These are phyloP conservation scores for Pyricularia pennisetigena DNA, from an alignment of 2,329 filamentous ascomycete species.

Conservation along the genomic window DNA sequence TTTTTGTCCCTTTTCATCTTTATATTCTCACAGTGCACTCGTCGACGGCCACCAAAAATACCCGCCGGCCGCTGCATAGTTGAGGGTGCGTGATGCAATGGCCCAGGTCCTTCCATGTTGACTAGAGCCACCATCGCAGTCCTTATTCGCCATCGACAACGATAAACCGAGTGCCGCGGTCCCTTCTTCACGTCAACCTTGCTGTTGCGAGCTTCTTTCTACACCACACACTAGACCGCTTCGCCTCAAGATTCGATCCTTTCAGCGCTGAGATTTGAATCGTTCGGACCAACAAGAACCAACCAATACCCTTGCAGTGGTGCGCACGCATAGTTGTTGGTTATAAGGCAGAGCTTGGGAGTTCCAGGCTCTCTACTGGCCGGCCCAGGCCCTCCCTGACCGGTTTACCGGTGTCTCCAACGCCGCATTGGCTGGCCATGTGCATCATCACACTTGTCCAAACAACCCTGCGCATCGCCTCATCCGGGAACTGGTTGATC, in stretches of 20 bases:
- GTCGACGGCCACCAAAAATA: neutral
- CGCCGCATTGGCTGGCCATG: slow-evolving; percentile 20
- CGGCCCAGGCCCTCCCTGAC: neutral
- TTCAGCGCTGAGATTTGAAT: neutral
- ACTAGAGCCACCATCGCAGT: neutral
- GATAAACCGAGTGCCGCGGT: neutral
- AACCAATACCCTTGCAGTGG: neutral
- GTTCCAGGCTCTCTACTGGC: neutral
- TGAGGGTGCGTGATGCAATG: neutral
- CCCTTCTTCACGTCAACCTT: neutral
- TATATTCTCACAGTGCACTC: neutral
- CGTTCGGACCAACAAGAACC: neutral
- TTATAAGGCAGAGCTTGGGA: neutral
- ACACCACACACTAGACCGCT: neutral
- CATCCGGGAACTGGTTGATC: neutral
- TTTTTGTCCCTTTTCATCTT: neutral
- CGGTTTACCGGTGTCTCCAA: neutral
- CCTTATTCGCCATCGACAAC: neutral
- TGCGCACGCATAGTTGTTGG: neutral
- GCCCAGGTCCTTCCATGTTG: neutral
- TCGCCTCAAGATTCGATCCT: neutral
- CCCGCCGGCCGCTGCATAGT: neutral
- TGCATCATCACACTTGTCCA: slow-evolving; percentile 6
- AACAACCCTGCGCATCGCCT: slow-evolving; percentile 11
- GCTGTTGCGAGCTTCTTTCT: neutral